Evolutionary conservation across 2,329 filamentous ascomycete genomes (phyloP).

Genomic region (Ophiostoma himal-ulmi): DNA sequence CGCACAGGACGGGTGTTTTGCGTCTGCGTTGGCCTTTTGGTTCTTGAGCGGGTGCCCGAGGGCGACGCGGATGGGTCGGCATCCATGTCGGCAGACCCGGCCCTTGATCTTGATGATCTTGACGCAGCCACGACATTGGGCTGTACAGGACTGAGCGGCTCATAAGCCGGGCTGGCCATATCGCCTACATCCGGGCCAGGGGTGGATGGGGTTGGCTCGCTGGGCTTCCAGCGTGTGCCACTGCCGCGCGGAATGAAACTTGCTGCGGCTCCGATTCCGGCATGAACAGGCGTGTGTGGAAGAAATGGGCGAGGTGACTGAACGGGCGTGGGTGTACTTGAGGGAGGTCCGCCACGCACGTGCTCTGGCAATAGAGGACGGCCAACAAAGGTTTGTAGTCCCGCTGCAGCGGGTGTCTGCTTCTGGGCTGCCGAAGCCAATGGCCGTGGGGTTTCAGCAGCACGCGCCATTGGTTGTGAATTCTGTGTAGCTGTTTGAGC

Average conservation of each 20-base stretch:
- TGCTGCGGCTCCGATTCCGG: neutral
- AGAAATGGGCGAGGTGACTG: conserved; percentile 21
- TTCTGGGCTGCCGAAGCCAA: conserved; percentile 17
- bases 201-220: conserved; percentile 51
- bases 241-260: conserved; percentile 29
- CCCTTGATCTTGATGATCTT: neutral
- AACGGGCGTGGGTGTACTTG: conserved; percentile 21
- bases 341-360: conserved; percentile 16
- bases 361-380: conserved; percentile 21
- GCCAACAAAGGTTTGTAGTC: neutral
- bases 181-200: conserved; percentile 41
- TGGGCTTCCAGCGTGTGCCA: conserved; percentile 55
- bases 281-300: conserved; percentile 22
- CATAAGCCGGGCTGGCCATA: conserved; percentile 48
- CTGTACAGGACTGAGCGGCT: conserved; percentile 54
- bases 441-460: conserved; percentile 14
- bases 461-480: neutral
- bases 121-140: conserved; percentile 33
- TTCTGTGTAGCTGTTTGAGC: neutral
- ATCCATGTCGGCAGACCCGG: conserved; percentile 12
- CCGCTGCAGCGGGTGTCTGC: conserved; percentile 12
- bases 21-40: neutral
- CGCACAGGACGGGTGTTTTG: conserved; percentile 13
- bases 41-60: neutral
- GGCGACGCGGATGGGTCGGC: conserved; percentile 7